These are phyloP conservation scores for Cystobasidium ongulense DNA, from an alignment of 768 basidiomycete species.

Conservation along the genomic window DNA sequence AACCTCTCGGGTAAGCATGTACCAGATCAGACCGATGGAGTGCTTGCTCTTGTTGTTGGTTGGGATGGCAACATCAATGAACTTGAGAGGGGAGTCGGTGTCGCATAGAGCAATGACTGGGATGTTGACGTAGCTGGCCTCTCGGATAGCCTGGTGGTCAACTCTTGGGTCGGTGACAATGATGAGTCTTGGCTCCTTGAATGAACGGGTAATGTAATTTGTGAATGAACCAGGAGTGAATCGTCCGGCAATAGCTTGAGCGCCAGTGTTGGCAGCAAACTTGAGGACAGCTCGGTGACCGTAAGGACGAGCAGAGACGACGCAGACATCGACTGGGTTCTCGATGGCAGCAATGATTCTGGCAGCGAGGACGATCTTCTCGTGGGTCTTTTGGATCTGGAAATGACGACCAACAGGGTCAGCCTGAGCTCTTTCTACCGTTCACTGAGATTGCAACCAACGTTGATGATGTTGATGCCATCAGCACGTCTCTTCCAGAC, in stretches of 20 bases:
- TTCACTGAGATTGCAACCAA: background rate
- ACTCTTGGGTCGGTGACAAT: slow-evolving; percentile 97
- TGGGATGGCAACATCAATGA: slow-evolving; percentile 96
- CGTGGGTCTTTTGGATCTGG: slow-evolving; percentile 98
- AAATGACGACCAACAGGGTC: background rate
- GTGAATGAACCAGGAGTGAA: slow-evolving; percentile 99
- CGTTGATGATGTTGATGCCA: slow-evolving; percentile 52
- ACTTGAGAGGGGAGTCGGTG: slow-evolving; percentile 93
- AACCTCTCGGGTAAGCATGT: slow-evolving; percentile 93
- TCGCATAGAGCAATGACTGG: slow-evolving; percentile 99
- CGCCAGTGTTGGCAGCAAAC: slow-evolving; percentile 94
- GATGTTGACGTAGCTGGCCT: slow-evolving; percentile 99
- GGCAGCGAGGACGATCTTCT: slow-evolving; percentile 96
- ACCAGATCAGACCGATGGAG: slow-evolving; percentile 94
- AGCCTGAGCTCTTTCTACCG: background rate
- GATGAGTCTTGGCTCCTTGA: slow-evolving; percentile 99
- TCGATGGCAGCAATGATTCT: slow-evolving; percentile 87
- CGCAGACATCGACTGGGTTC: slow-evolving; percentile 96
- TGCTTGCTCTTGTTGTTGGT: slow-evolving; percentile 99
- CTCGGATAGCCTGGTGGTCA: slow-evolving; percentile 99
- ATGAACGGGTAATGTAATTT: slow-evolving; percentile 83
- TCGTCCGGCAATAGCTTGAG: slow-evolving; percentile 95
- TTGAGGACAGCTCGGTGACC: slow-evolving; percentile 99
- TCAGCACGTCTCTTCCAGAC: slow-evolving; percentile 94
- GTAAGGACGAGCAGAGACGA: slow-evolving; percentile 96